Evolutionary conservation across 257 asterid species (phyloP), one percentile per base, ranked within the genome.

Genomic region (Galeopsis tetrahit): DNA sequence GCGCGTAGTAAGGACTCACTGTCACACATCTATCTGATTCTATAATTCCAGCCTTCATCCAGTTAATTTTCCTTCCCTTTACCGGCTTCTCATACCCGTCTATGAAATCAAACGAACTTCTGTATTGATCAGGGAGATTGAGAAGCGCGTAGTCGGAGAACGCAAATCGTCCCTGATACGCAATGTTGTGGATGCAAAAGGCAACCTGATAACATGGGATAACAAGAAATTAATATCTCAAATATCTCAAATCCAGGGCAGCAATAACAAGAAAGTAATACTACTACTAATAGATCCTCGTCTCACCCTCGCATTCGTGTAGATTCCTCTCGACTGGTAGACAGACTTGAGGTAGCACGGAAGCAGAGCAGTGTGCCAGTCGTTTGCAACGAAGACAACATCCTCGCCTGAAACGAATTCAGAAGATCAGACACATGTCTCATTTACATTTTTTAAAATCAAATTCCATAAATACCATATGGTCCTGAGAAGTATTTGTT

Each of bases 161-260:
- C n/a, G 84, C 36, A 58, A 90, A 91, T 84, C 98, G 85, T 32
- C 99, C 99, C 78, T 90, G 99, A 75, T 95, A 95, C 40, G 99
- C 97, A 66, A 95, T 90, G 95, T 95, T 95, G 89, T 95, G 99
- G 85, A 91, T 90, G 90, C 99, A 95, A 82, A 84, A 90, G 75
- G 80, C 92, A 49, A 95, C 99, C 98, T 91, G 79, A 46, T 9
- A 21, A 21, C 28, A 21, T 0, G 28, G 28, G 28, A 21, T 21
- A 21, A 21, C 28, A 21, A 21, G 28, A 21, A 21, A 21, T 21
- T 21, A 21, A 21, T 21, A n/a, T n/a, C n/a, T n/a, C n/a, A n/a
- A n/a, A n/a, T n/a, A n/a, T n/a, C n/a, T n/a, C n/a, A n/a, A n/a
- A n/a, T n/a, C n/a, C n/a, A n/a, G n/a, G n/a, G n/a, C n/a, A n/a